Evolutionary conservation across 202 grass and related monocot species (phyloP).

Genomic region (Schoenoplectus triqueter): DNA sequence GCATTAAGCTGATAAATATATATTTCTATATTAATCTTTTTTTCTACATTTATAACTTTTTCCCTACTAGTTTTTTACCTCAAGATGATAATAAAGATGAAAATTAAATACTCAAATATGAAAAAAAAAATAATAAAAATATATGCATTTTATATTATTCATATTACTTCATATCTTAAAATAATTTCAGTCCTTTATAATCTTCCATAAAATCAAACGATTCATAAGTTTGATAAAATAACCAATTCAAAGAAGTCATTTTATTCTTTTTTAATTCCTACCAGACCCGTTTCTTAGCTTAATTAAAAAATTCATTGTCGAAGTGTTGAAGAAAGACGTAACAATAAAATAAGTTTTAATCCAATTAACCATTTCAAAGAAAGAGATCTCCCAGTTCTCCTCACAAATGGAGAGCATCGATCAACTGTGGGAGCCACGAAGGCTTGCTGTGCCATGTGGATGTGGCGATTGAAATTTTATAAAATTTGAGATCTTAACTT

Average conservation of each 20-base stretch:
- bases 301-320: background rate
- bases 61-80: too few relatives aligned
- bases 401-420: background rate
- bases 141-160: too few relatives aligned
- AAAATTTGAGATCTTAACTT: too few relatives aligned
- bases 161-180: too few relatives aligned
- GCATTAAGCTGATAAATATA: too few relatives aligned
- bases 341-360: background rate
- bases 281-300: too few relatives aligned
- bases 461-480: background rate
- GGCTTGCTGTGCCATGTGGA: slow-evolving; percentile 13
- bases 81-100: too few relatives aligned
- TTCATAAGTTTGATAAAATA: background rate
- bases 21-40: too few relatives aligned
- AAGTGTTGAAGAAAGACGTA: background rate
- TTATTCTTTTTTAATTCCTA: background rate
- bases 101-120: too few relatives aligned
- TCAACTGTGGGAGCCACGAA: background rate
- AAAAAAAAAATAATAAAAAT: too few relatives aligned
- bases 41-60: too few relatives aligned
- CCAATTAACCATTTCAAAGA: background rate
- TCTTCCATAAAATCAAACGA: background rate
- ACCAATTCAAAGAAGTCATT: background rate
- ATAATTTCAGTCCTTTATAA: too few relatives aligned
- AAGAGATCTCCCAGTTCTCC: background rate